Evolutionary conservation across 495 filamentous ascomycete species (phyloP).

Genomic region (Pyronema domesticum): DNA sequence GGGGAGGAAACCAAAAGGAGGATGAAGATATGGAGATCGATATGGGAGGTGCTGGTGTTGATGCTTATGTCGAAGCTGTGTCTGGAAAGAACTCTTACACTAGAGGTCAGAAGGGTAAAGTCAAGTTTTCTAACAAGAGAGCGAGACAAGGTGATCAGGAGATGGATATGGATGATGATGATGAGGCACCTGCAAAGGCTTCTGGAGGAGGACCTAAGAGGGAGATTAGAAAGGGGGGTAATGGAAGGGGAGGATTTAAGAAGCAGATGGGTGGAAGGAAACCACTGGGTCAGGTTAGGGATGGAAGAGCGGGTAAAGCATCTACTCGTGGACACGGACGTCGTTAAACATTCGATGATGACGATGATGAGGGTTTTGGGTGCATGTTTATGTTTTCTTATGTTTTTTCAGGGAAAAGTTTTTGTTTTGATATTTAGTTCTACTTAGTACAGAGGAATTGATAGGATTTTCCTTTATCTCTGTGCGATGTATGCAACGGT

Average conservation of each 20-base stretch:
- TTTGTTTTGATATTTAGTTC: neutral
- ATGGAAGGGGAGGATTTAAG: conserved; percentile 17
- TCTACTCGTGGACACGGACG: neutral
- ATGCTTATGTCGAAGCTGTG: conserved; percentile 83
- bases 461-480: too few relatives aligned
- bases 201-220: too few relatives aligned
- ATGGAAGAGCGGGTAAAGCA: neutral
- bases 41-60: conserved; percentile 47
- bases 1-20: conserved; percentile 23
- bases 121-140: conserved; percentile 68
- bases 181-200: conserved; percentile 25
- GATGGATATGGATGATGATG: conserved; percentile 54
- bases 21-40: conserved; percentile 37
- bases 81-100: conserved; percentile 65
- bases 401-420: neutral
- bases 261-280: conserved; percentile 17
- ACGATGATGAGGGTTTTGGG: neutral
- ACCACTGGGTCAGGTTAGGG: conserved; percentile 5
- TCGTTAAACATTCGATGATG: too few relatives aligned
- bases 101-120: conserved; percentile 62
- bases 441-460: too few relatives aligned
- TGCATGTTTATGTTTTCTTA: neutral
- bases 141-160: conserved; percentile 40
- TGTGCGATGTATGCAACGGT: too few relatives aligned
- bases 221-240: neutral